Conservation (phyloP, 2,329 filamentous ascomycete species). For the Talaromyces islandicus region DNA sequence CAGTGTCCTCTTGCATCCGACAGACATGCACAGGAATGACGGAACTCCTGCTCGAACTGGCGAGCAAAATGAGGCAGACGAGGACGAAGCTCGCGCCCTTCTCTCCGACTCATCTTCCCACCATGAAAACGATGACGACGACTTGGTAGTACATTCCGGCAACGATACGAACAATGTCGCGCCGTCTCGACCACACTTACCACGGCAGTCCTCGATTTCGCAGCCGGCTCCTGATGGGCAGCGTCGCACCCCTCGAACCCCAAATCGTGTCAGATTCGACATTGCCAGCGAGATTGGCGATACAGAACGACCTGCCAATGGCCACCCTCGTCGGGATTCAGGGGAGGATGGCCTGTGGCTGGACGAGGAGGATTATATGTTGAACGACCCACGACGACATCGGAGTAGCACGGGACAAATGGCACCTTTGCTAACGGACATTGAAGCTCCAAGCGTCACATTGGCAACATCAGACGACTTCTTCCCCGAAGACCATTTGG, state of each 20-base stretch:
- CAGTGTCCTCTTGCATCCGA: constrained; percentile 17
- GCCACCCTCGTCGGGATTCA: constrained; percentile 22
- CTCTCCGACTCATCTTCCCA: constrained; percentile 20
- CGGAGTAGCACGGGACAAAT: constrained; percentile 43
- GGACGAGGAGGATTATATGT: constrained; percentile 58
- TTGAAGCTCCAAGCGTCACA: constrained; percentile 74
- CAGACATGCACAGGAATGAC: constrained; percentile 39
- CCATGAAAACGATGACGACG: constrained; percentile 20
- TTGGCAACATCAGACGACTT: constrained; percentile 58
- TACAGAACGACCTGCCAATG: constrained; percentile 26
- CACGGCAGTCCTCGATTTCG: constrained; percentile 38
- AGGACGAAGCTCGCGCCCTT: constrained; percentile 27
- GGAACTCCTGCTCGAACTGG: constrained; percentile 25
- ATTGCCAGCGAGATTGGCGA: constrained; percentile 22
- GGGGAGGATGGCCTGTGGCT: constrained; percentile 36
- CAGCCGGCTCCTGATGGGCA: constrained; percentile 33
- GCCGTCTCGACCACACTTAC: constrained; percentile 12
- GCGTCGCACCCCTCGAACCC: constrained; percentile 52
- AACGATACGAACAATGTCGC: constrained; percentile 16
- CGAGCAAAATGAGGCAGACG: constrained; percentile 23
- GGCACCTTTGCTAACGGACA: constrained; percentile 70
- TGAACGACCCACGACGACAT: constrained; percentile 32
- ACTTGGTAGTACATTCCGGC: constrained; percentile 20
- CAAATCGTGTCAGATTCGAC: constrained; percentile 67
- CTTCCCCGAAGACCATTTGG: constrained; percentile 53